Evolutionary conservation across 192 early-diverging fungal species (phyloP).

Genomic region (Backusella luteola): DNA sequence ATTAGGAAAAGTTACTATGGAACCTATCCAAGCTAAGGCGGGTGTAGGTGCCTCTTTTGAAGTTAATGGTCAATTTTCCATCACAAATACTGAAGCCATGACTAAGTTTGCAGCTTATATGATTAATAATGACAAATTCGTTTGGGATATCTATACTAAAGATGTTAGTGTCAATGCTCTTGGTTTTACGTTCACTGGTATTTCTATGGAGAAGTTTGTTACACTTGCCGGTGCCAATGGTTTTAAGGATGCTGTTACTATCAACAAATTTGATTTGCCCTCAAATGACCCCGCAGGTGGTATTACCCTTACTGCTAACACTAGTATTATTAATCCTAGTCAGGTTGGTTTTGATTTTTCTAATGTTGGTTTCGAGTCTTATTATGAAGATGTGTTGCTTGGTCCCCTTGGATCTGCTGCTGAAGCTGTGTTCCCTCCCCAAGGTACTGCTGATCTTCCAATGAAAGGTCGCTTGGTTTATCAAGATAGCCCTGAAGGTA

Average conservation of each 20-base stretch:
- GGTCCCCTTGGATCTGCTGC: constrained; percentile 56
- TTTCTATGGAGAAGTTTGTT: constrained; percentile 49
- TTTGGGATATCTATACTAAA: constrained; percentile 41
- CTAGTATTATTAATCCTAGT: constrained; percentile 60
- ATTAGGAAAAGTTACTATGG: constrained; percentile 47
- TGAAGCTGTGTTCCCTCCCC: constrained; percentile 38
- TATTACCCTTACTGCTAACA: constrained; percentile 62
- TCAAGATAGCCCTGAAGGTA: constrained; percentile 42
- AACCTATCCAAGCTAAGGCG: constrained; percentile 36
- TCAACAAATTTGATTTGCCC: constrained; percentile 47
- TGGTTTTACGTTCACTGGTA: constrained; percentile 42
- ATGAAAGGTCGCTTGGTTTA: constrained; percentile 51
- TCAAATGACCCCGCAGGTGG: constrained; percentile 55
- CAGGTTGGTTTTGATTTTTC: constrained; percentile 51
- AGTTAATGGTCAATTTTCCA: constrained; percentile 34
- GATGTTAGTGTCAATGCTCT: constrained; percentile 51
- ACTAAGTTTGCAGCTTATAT: constrained; percentile 45
- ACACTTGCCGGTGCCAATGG: constrained; percentile 43
- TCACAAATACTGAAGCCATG: constrained; percentile 43
- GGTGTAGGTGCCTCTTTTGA: constrained; percentile 44
- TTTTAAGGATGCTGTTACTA: constrained; percentile 34
- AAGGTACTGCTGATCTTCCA: constrained; percentile 32
- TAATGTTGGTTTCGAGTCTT: constrained; percentile 45
- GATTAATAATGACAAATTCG: constrained; percentile 43
- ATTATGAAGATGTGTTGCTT: constrained; percentile 38